phyloP scores from a whole-genome alignment of 1,139 yeast genomes.

The Arxiozyma telluris region DNA sequence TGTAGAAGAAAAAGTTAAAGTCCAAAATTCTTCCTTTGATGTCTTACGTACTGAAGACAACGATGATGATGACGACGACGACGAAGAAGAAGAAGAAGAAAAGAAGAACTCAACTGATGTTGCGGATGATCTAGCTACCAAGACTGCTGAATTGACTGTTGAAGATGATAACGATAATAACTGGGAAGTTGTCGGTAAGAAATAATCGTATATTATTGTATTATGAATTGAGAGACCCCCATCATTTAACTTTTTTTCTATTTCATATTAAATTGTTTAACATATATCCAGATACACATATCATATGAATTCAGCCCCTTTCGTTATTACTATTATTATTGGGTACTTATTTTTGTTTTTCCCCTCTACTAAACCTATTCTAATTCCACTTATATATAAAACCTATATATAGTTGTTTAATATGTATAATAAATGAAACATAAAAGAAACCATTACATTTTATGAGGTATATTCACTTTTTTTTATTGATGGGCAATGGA shows the following conservation, averaged over 20 bases:
- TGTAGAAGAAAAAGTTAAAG: conserved; percentile 35
- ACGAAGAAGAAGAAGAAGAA: conserved; percentile 19
- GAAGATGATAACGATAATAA: conserved; percentile 36
- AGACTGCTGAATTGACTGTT: conserved; percentile 35
- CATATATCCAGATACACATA: background rate
- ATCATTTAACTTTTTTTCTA: background rate
- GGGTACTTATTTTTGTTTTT: no score
- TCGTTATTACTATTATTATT: background rate
- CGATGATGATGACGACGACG: conserved; percentile 41
- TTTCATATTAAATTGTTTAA: background rate
- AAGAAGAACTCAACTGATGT: conserved; percentile 14
- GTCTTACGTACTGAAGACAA: conserved; percentile 63
- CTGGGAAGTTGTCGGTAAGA: conserved; percentile 59
- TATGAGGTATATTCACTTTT: background rate
- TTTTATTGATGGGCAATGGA: background rate
- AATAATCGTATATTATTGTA: conserved; percentile 14
- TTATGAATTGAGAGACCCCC: no score
- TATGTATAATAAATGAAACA: background rate
- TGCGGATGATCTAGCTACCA: conserved; percentile 34
- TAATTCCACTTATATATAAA: conserved; percentile 1
- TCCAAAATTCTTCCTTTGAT: conserved; percentile 52
- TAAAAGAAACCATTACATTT: background rate
- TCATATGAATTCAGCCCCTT: background rate
- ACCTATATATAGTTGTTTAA: conserved; percentile 2
- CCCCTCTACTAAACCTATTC: background rate